Evolutionary conservation across 257 asterid genomes (phyloP).

Genomic region (Oldenlandia corymbosa): DNA sequence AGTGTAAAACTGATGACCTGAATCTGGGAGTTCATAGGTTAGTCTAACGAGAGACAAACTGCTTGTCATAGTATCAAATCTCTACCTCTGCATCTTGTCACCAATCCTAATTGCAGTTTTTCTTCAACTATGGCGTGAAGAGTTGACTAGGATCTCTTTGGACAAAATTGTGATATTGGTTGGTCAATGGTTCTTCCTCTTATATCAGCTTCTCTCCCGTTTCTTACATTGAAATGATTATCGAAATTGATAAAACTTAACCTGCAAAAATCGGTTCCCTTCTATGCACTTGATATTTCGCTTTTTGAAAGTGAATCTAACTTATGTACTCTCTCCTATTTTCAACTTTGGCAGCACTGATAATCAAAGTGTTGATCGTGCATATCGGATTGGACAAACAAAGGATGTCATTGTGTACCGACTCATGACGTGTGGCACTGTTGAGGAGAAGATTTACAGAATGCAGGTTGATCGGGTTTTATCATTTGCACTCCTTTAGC

Average conservation of each 20-base stretch:
- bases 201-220: background rate
- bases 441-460: constrained; percentile 87
- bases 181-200: background rate
- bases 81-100: background rate
- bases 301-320: background rate
- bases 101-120: background rate
- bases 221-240: background rate
- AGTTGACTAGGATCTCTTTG: background rate
- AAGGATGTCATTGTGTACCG: constrained; percentile 92
- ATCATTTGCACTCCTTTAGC: background rate
- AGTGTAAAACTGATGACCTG: background rate
- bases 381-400: constrained; percentile 92
- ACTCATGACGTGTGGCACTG: constrained; percentile 87
- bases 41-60: background rate
- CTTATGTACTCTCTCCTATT: too few species aligned
- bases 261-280: background rate
- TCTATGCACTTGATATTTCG: background rate
- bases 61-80: background rate
- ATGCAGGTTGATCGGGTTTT: constrained; percentile 56
- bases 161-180: background rate
- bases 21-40: background rate
- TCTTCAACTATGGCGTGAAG: background rate
- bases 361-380: constrained; percentile 94
- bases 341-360: constrained; percentile 66
- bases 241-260: background rate